Conservation (phyloP, 805 yeast species). For the Pichia scutulata region DNA sequence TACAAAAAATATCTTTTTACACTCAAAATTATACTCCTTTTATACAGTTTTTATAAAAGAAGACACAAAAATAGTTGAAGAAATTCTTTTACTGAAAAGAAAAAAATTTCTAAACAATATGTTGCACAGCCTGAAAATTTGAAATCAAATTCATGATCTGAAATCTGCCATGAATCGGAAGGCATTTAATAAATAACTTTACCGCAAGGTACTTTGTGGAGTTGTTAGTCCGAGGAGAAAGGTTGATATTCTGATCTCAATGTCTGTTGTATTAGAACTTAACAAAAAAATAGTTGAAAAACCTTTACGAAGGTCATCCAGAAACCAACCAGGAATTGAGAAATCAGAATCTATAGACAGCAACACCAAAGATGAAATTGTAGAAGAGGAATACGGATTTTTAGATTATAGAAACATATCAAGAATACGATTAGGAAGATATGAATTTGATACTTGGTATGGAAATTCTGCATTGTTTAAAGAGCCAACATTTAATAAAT, state of each 20-base stretch:
- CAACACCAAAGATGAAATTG: constrained; percentile 13
- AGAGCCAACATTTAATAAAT: constrained; percentile 16
- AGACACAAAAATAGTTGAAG: not conserved
- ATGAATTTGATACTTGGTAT: constrained; percentile 76
- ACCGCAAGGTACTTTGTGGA: not conserved
- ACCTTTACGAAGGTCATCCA: constrained; percentile 1
- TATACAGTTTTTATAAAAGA: not conserved
- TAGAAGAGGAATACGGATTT: constrained; percentile 50
- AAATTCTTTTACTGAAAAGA: not conserved
- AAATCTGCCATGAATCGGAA: not conserved
- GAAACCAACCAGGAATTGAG: not conserved
- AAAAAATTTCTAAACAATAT: constrained; percentile 1
- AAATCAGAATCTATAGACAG: not conserved
- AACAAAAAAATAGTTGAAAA: not conserved
- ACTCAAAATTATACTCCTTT: not conserved
- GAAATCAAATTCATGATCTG: not conserved
- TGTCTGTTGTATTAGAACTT: not conserved
- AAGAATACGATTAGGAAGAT: constrained; percentile 59
- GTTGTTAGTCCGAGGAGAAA: not conserved
- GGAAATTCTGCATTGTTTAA: constrained; percentile 73
- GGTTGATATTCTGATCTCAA: not conserved
- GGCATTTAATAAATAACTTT: not conserved
- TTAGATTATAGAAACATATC: constrained; percentile 55
- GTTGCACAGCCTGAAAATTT: constrained; percentile 9
- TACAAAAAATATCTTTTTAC: not conserved